Percentiles rank a stretch among this genome's conserved stretches.
Conservation (phyloP, 116 monocot species). For the Zostera marina region DNA sequence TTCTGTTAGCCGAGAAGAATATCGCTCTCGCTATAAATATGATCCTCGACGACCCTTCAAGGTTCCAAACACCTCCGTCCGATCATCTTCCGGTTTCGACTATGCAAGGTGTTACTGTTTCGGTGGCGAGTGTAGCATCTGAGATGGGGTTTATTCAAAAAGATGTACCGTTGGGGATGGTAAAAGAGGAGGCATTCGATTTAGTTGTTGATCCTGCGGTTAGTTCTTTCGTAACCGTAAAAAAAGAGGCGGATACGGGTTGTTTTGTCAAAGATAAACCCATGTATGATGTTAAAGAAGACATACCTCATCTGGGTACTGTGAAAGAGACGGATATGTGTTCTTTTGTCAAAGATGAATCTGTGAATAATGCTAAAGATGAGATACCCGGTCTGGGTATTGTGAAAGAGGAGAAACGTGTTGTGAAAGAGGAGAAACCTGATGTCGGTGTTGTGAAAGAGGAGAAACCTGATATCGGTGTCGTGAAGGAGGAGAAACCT, state of each 20-base stretch:
- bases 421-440: conserved; percentile 4
- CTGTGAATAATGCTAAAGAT: background rate
- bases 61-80: background rate
- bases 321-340: too few species aligned
- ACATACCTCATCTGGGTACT: too few species aligned
- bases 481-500: conserved; percentile 9
- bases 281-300: too few species aligned
- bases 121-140: background rate
- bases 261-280: background rate
- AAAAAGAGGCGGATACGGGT: background rate
- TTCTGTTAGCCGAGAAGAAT: conserved; percentile 38
- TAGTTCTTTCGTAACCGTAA: background rate
- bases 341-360: conserved; percentile 9
- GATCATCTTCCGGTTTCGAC: background rate
- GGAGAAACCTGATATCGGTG: conserved; percentile 5
- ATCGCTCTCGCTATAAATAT: conserved; percentile 45
- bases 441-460: conserved; percentile 7
- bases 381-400: background rate
- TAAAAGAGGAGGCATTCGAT: conserved; percentile 11
- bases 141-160: background rate
- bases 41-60: conserved; percentile 38
- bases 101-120: background rate
- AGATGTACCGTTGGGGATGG: background rate
- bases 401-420: too few species aligned
- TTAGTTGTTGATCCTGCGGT: background rate